Evolutionary conservation across 2,329 filamentous ascomycete genomes (phyloP), one percentile per base, ranked within the genome.

Genomic region (Lachnellula cervina): DNA sequence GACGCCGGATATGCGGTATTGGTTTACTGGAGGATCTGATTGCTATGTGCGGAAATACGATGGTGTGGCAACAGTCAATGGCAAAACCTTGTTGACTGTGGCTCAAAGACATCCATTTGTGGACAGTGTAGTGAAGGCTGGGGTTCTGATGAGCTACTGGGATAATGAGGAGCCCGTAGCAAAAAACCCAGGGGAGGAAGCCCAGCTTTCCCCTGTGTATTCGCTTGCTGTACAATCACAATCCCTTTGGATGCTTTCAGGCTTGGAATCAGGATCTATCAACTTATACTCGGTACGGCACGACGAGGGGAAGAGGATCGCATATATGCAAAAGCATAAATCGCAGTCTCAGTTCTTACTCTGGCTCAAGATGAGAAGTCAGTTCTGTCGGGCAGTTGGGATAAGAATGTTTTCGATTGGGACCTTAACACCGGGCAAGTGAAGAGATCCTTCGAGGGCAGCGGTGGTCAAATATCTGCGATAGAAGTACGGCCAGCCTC

Each of bases 41-140:
- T 93, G 94, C 48, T 99, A 96, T 69, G 93, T 99, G 60, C 84
- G 94, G 55, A 97, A 97, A 72, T 97, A 95, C 74, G 95, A 99
- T 70, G 96, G 94, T 71, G 86, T 89, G 3, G 90, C 91, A 37
- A 97, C 94, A 5, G 92, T 95, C 63, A 99, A 99, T 69, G 91
- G 91, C 61, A 97, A 96, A 73, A 83, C 94, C 35, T 86, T 93
- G 58, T 77, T 99, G 65, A 99, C 94, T 0, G 94, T 99, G 5
- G 94, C 94, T 34, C 94, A 99, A 74, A 81, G 89, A 49, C 94
- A 99, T 69, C 94, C 94, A 0, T 99, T 97, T 66, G 94, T 99
- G 42, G 94, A 99, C 70, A 96, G 90, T 65, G 94, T 99, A 44
- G 90, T 90, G 54, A 99, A 99, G 72, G 92, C 93, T 2, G 94